Conservation (phyloP, 192 early-diverging fungal genomes). For the Radiomyces spectabilis region DNA sequence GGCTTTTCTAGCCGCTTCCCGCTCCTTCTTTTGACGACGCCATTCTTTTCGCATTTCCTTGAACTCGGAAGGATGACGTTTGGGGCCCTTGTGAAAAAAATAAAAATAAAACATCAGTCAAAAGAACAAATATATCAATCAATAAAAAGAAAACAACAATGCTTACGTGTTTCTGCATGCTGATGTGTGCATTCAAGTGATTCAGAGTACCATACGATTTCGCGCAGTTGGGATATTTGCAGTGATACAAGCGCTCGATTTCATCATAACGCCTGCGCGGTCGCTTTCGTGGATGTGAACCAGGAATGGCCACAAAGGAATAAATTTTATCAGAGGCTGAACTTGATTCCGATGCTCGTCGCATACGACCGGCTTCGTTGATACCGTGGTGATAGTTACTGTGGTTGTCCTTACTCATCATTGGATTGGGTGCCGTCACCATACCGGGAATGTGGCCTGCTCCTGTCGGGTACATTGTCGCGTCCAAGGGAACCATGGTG, state of each 20-base stretch:
- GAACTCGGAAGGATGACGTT: constrained; percentile 39
- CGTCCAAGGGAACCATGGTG: no score
- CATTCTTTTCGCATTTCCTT: constrained; percentile 52
- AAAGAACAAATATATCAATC: background rate
- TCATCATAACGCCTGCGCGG: constrained; percentile 56
- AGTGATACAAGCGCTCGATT: constrained; percentile 56
- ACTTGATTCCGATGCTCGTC: constrained; percentile 5
- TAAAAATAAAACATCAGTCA: background rate
- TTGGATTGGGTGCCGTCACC: no score
- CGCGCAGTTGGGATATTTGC: constrained; percentile 46
- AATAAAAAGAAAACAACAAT: background rate
- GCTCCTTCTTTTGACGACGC: constrained; percentile 46
- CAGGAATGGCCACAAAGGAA: constrained; percentile 49
- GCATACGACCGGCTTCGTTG: no score
- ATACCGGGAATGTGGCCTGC: no score
- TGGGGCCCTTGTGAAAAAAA: constrained; percentile 6
- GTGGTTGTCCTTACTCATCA: no score
- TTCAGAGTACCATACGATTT: constrained; percentile 62
- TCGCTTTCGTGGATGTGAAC: constrained; percentile 47
- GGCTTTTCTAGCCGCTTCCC: constrained; percentile 33
- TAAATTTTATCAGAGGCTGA: constrained; percentile 29
- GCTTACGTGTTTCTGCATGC: constrained; percentile 57
- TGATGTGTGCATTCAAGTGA: constrained; percentile 61
- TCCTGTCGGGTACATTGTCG: no score
- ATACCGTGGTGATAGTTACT: no score